Conservation (phyloP, 1,139 yeast genomes). For the Hanseniaspora gamundiae region DNA sequence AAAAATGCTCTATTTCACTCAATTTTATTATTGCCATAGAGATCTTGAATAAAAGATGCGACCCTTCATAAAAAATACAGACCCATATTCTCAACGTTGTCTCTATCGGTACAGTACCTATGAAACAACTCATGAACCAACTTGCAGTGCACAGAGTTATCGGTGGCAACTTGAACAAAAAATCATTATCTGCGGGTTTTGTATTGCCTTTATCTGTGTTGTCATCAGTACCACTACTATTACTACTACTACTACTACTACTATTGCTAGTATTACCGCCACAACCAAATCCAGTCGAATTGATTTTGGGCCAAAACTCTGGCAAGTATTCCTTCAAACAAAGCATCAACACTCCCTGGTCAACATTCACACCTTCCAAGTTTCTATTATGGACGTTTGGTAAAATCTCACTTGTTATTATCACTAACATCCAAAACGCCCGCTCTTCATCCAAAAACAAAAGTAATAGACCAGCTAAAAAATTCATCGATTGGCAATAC, state of each 20-base stretch:
- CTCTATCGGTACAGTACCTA: constrained; percentile 80
- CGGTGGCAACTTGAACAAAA: constrained; percentile 71
- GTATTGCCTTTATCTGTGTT: too few species aligned
- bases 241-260: too few species aligned
- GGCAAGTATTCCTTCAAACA: constrained; percentile 80
- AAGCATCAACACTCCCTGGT: constrained; percentile 87
- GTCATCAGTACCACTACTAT: too few species aligned
- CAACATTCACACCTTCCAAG: constrained; percentile 87
- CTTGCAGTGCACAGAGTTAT: constrained; percentile 87
- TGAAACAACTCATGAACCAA: constrained; percentile 95
- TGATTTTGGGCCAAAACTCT: constrained; percentile 53
- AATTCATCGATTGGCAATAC: constrained; percentile 88
- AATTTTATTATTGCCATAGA: constrained; percentile 74
- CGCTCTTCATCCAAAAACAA: constrained; percentile 80
- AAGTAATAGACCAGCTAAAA: constrained; percentile 73
- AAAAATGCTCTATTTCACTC: constrained; percentile 45
- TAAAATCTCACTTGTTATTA: constrained; percentile 69
- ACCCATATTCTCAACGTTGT: constrained; percentile 89
- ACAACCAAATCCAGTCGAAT: constrained; percentile 55
- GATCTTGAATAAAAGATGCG: constrained; percentile 73
- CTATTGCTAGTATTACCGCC: constrained; percentile 26
- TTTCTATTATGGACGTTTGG: constrained; percentile 89
- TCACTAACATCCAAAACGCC: constrained; percentile 92
- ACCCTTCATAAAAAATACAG: constrained; percentile 83
- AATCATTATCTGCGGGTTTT: constrained; percentile 53